These are phyloP conservation scores for Chlamydomonas urium DNA, from an alignment of 139 green algal species.

Conservation along the genomic window DNA sequence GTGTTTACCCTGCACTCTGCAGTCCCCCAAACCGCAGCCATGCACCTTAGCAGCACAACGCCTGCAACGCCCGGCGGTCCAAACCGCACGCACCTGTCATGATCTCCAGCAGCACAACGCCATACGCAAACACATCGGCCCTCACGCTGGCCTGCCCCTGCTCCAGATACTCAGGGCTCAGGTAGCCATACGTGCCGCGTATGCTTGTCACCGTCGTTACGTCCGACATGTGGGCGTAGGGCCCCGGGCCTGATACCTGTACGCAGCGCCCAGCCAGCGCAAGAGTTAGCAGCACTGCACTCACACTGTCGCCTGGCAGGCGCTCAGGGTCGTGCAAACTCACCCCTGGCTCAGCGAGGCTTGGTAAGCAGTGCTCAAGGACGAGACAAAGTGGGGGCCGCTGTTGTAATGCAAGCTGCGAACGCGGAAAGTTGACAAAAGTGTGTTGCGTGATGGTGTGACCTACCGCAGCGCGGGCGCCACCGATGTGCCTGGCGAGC, in stretches of 20 bases:
- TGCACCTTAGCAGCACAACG: neutral
- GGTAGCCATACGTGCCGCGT: conserved; percentile 12
- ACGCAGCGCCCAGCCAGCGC: too few relatives aligned
- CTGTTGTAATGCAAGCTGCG: too few relatives aligned
- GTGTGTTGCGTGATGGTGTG: too few relatives aligned
- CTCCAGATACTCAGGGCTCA: conserved; percentile 12
- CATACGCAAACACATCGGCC: conserved; percentile 13
- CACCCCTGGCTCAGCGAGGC: too few relatives aligned
- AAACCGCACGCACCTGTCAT: conserved; percentile 8
- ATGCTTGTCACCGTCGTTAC: conserved; percentile 6
- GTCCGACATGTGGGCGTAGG: neutral
- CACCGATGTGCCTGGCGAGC: conserved; percentile 8
- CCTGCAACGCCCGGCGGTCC: neutral
- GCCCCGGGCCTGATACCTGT: neutral
- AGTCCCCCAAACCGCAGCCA: neutral
- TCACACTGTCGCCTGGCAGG: too few relatives aligned
- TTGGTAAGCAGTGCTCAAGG: too few relatives aligned
- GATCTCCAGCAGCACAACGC: conserved; percentile 7
- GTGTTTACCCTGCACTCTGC: neutral
- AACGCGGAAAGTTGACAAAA: too few relatives aligned
- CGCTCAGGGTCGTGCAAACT: too few relatives aligned
- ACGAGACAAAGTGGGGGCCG: too few relatives aligned
- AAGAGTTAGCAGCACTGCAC: too few relatives aligned
- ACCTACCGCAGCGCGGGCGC: too few relatives aligned
- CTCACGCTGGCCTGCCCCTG: conserved; percentile 10